Evolutionary conservation across 116 monocot genomes (phyloP), one percentile per base, ranked within the genome.

Genomic region (Posidonia oceanica): DNA sequence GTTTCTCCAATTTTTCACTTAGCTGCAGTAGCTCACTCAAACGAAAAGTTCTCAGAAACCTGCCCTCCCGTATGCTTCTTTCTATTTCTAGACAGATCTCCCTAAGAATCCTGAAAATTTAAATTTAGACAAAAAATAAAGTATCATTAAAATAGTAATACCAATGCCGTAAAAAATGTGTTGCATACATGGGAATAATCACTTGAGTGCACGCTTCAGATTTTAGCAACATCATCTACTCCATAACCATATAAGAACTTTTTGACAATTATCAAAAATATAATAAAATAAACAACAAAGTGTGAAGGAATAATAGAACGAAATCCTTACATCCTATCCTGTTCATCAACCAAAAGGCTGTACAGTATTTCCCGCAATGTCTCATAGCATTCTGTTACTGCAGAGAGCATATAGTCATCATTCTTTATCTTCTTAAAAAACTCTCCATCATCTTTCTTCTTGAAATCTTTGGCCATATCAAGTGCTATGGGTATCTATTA

Each of bases 391-490:
- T 98, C 98, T 71, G 75, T 80, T 29, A 98, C 78, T 36, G 98
- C 93, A 69, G 71, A 72, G 22, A 44, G 59, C 85, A 93, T 98
- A 73, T 98, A 98, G 38, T 67, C 77, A 78, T 98, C 98, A 83
- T 88, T 63, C 39, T 68, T 77, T 68, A 98, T 90, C 79, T 84
- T 93, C 62, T 81, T 98, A 66, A 85, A 85, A 54, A 98, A 69
- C 21, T 89, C 83, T 0, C 60, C 76, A 62, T 95, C 86, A 77
- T 80, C 89, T 74, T 82, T 96, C 71, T 79, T 76, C 75, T 81
- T 92, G 77, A 97, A 85, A 92, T 90, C 85, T 71, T 98, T 89
- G 52, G 93, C 98, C 87, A 98, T 90, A 57, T 93, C 84, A 73
- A 98, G 90, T 69, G 93, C 98, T 74, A 93, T 86, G 52, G 98